Evolutionary conservation across 2,329 filamentous ascomycete species (phyloP), one percentile per base, ranked within the genome.

Genomic region (Aspergillus pseudotamarii): DNA sequence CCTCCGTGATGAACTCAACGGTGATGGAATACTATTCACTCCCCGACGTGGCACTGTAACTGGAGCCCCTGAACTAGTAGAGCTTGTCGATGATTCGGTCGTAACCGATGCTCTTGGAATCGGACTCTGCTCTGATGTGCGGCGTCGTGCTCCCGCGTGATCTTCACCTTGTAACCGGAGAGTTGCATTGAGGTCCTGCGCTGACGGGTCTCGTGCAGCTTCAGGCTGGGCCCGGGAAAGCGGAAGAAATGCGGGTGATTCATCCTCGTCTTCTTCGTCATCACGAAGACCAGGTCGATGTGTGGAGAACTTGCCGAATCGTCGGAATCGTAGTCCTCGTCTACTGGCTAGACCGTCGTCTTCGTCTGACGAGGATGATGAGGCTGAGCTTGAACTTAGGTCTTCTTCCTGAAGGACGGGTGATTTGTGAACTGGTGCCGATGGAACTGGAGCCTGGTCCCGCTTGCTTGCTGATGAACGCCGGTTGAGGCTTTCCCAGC

Each of bases 221-320:
- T 64, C 48, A 19, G 48, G 48, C 6, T 32, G 48, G 48, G 62
- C 19, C 63, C 67, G 2, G 61, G 72, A 68, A 23, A 82, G 69
- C 1, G 81, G 81, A 1, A 83, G 72, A 61, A 84, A 83, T 2
- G 81, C 79, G 0, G 80, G 81, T 0, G 80, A 74, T 23, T 82
- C 80, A 41, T 82, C 80, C 14, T 80, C 80, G 28, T 81, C 79
- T 19, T 81, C 75, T 23, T 79, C 79, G 4, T 79, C 75, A 30
- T 79, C 75, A 26, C 72, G 64, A 14, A 76, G 59, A 45, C 75
- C 67, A 1, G 71, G 68, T 28, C 72, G 73, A 60, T 78, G 76
- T 3, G 68, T 75, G 4, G 79, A 81, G 53, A 76, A 78, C 63
- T 76, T 76, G 10, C 78, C 78, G 60, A 79, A 79, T 10, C 76